Evolutionary conservation across 768 basidiomycete genomes (phyloP).

Genomic region (Hemileccinum rubropunctum): DNA sequence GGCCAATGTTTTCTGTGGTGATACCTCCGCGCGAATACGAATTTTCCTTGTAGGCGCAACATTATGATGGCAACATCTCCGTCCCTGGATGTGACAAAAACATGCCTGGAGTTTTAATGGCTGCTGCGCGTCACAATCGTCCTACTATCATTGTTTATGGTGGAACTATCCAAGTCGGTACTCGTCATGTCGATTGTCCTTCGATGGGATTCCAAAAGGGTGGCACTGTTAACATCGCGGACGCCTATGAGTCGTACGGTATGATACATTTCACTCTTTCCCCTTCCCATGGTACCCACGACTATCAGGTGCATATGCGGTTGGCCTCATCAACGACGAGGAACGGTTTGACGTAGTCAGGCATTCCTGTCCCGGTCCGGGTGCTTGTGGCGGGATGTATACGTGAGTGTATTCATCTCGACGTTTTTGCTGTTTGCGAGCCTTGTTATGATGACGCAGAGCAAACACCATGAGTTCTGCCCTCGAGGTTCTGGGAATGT

Average conservation of each 20-base stretch:
- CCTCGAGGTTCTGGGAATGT: constrained; percentile 82
- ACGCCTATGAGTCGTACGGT: constrained; percentile 86
- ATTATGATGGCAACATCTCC: constrained; percentile 85
- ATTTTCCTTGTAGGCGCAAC: constrained; percentile 58
- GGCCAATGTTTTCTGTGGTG: not conserved
- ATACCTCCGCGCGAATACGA: not conserved
- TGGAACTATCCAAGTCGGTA: constrained; percentile 78
- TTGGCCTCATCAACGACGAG: constrained; percentile 76
- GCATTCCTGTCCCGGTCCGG: constrained; percentile 81
- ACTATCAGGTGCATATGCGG: constrained; percentile 64
- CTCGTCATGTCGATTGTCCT: constrained; percentile 76
- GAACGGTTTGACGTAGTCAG: constrained; percentile 82
- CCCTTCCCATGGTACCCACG: not conserved
- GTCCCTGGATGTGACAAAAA: constrained; percentile 92
- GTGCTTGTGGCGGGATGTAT: constrained; percentile 88
- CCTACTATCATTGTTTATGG: constrained; percentile 88
- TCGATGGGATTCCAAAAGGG: constrained; percentile 75
- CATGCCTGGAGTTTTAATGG: constrained; percentile 88
- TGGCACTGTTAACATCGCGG: constrained; percentile 80
- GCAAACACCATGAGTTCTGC: constrained; percentile 90
- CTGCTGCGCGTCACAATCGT: constrained; percentile 81
- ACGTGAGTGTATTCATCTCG: constrained; percentile 44
- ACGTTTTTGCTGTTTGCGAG: not conserved
- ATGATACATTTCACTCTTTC: not conserved
- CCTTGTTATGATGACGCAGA: constrained; percentile 27